Base-by-base conservation (phyloP, 1,139 yeast genomes). In the Lodderomyces elongisporus region DNA sequence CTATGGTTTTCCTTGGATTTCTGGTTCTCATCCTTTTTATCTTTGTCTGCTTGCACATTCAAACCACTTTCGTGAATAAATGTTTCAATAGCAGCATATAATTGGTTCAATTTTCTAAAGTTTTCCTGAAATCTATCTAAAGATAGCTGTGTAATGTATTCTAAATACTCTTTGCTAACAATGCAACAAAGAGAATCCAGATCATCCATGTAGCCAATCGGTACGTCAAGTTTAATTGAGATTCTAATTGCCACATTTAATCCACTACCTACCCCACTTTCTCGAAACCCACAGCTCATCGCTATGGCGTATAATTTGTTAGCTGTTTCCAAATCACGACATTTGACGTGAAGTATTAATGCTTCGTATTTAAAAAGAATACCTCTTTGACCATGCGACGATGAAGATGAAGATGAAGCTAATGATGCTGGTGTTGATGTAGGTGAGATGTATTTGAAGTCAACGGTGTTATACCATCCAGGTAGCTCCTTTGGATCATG, bases 201-300 rank as follows among this genome's bases (percentile, higher is more conserved):
- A 4, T 57, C 62, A 8, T 70, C 54, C 17, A 25, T 25, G 42
- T 60, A 75, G 0, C 87, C 95, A 23, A 85, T 71, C 0, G 95
- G 95, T 0, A 79, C 65, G 52, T 85, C 94, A 20, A 85, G 56
- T 45, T 75, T 74, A 37, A 85, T 78, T 10, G 84, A 77, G 4
- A 77, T 81, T 43, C 94, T 63, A 15, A 85, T 78, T 0, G 85
- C 95, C 3, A 85, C 95, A n/a, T 80, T 65, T 46, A 77, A 73
- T 47, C 84, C 84, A 27, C 79, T 70, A 4, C 94, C 93, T 33
- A 85, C 84, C 1, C 96, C 96, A 24, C 85, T 72, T 54, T 85
- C 96, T 48, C 96, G 65, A 49, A 82, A 87, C 5, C 96, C 96
- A 55, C 91, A 79, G 7, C 72, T 70, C 88, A 85, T 81, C 0